Evolutionary conservation across 768 basidiomycete genomes (phyloP).

Genomic region (Panaeolus papilionaceus): DNA sequence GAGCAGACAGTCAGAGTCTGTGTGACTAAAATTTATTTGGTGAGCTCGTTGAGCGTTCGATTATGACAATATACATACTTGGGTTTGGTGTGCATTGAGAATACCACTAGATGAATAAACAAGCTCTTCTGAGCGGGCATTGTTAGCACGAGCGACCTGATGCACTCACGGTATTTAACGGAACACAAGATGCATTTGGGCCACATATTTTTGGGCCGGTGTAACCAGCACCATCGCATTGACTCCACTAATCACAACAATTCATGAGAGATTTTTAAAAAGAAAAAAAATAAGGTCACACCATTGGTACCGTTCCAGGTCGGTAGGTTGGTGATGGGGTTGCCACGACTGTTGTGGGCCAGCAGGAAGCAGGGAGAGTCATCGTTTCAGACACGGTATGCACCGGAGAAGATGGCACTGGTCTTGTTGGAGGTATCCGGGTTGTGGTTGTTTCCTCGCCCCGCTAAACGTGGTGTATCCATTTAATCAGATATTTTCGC

Average conservation of each 20-base stretch:
- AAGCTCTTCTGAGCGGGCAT: not conserved
- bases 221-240: not conserved
- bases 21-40: not conserved
- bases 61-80: not conserved
- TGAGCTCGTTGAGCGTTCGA: not conserved
- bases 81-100: not conserved
- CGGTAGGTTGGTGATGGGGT: not conserved
- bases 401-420: not conserved
- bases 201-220: not conserved
- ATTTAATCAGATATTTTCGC: not conserved
- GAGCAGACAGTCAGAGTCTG: not conserved
- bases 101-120: not conserved
- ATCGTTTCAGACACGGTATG: not conserved
- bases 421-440: not conserved
- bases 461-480: not conserved
- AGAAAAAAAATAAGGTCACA: not conserved
- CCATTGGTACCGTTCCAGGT: not conserved
- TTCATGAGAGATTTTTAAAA: not conserved
- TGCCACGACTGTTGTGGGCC: not conserved
- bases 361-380: not conserved
- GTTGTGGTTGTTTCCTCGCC: not conserved
- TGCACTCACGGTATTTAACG: not conserved
- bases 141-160: not conserved
- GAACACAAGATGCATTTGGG: not conserved
- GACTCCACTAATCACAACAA: not conserved